Evolutionary conservation across 805 yeast genomes (phyloP), one percentile per base, ranked within the genome.

Genomic region (Ogataea allantospora): DNA sequence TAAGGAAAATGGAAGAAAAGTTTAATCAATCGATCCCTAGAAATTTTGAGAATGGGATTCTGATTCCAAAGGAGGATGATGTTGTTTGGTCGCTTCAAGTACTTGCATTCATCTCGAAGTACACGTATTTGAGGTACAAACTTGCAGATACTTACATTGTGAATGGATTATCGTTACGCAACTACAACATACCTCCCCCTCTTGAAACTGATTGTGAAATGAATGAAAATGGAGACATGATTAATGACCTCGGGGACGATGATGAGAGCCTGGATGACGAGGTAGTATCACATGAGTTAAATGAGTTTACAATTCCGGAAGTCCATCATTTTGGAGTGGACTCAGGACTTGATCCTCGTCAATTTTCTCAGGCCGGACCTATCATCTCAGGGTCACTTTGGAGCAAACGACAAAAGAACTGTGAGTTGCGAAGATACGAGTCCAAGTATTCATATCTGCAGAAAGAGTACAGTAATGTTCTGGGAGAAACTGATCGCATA

Each of bases 61-160:
- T 89, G n/a, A 74, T 88, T 5, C 97, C 97, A 1, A 75, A 87
- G 40, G 95, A 86, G 46, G 97, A 91, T 57, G 99, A 91, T 56
- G 86, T 91, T 12, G 80, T 88, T 24, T 88, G 96, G 96, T 83
- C 95, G 4, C 67, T 91, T 37, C 98, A 91, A 60, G 70, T 93
- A 14, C 62, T 93, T 34, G 98, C 98, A 10, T 91, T 88, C 60
- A 86, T 89, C 27, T 88, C 97, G 4, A 91, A 91, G 61, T 91
- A 93, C 54, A 81, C 96, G 0, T 74, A 78, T 44, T 66, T 89
- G 58, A 84, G 89, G 53, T 81, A 78, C 25, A 71, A 71, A 32
- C 66, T 91, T 42, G 95, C 88, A 48, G 75, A 74, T 35, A 80
- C 95, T 3, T 83, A 84, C 59, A 64, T 88, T 31, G 79, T 88